These are phyloP conservation scores for Fraxinus xanthoxyloides DNA, from an alignment of 305 asterid species.

Conservation along the genomic window DNA sequence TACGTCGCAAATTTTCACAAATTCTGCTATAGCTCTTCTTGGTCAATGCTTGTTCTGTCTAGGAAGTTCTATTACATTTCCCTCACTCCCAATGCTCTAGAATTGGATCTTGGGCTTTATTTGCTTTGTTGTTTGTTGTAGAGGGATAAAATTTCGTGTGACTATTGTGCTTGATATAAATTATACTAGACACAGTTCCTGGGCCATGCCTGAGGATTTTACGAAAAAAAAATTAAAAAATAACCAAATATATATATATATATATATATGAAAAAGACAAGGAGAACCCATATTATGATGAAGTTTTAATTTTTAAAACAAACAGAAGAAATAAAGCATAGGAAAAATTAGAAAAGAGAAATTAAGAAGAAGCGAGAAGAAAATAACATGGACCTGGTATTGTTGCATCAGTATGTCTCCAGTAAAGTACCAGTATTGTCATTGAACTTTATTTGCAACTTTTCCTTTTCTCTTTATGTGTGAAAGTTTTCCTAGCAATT, in stretches of 20 bases:
- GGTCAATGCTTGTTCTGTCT: slow-evolving; percentile 5
- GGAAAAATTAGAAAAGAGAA: not conserved
- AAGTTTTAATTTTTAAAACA: not conserved
- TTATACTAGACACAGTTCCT: not conserved
- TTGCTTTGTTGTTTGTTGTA: not conserved
- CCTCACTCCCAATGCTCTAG: slow-evolving; percentile 2
- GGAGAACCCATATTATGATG: not conserved
- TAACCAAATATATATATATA: not conserved
- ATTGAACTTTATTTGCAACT: not conserved
- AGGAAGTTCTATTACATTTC: not conserved
- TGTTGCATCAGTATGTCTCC: not conserved
- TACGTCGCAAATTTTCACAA: not conserved
- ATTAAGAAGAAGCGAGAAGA: not conserved
- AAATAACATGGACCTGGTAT: not conserved
- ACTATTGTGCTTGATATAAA: not conserved
- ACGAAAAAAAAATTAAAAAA: not conserved
- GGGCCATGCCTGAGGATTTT: not conserved
- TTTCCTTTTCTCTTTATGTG: not conserved
- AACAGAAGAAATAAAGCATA: not conserved
- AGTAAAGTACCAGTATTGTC: not conserved
- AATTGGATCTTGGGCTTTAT: not conserved
- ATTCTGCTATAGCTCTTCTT: slow-evolving; percentile 6
- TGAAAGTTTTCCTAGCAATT: not conserved
- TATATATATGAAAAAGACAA: not conserved
- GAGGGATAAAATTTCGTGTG: not conserved